These are phyloP conservation scores for Avena insularis DNA, from an alignment of 176 grass and related monocot species.

Conservation along the genomic window DNA sequence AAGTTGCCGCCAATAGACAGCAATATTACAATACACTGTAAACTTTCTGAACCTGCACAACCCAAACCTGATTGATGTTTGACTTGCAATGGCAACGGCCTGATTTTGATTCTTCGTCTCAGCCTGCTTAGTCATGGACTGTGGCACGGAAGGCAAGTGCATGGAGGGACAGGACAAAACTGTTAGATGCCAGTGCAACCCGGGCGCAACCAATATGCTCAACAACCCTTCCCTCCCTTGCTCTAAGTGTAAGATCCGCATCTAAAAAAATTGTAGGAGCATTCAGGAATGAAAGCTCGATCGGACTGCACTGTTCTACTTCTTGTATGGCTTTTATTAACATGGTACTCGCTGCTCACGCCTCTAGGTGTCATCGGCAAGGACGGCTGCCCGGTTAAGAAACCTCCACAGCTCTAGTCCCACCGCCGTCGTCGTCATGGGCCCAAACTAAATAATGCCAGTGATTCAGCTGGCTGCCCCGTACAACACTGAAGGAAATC, in stretches of 20 bases:
- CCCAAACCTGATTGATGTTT: neutral
- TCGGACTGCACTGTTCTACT: neutral
- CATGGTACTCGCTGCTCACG: neutral
- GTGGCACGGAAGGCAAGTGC: constrained; percentile 30
- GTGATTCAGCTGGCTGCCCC: neutral
- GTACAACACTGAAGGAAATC: neutral
- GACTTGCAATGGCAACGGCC: neutral
- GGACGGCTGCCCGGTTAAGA: neutral
- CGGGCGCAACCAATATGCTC: constrained; percentile 22
- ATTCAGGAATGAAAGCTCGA: neutral
- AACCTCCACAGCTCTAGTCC: neutral
- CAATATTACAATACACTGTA: neutral
- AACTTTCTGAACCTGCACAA: neutral
- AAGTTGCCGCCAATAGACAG: neutral
- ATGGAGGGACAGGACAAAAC: neutral
- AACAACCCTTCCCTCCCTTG: constrained; percentile 21
- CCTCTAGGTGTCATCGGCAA: constrained; percentile 15
- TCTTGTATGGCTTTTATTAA: neutral
- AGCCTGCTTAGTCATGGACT: constrained; percentile 37
- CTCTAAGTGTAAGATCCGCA: constrained; percentile 30
- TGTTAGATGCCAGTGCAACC: constrained; percentile 28
- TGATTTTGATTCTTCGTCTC: neutral
- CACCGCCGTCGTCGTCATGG: neutral
- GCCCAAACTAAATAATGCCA: neutral
- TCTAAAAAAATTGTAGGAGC: neutral